Evolutionary conservation across 768 basidiomycete species (phyloP).

Genomic region (Sporobolomyces roseus): DNA sequence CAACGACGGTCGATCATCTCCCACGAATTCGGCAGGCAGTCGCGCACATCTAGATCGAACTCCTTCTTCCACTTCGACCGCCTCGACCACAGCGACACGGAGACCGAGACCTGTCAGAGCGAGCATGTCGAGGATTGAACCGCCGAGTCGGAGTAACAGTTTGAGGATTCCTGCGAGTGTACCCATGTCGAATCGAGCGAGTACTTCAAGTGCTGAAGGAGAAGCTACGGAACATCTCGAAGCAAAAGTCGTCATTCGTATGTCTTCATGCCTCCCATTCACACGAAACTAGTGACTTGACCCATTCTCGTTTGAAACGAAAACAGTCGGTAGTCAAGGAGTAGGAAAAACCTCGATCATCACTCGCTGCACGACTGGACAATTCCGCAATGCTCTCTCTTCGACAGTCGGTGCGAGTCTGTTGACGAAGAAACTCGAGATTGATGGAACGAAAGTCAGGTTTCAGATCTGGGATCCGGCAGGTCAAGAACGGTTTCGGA

Average conservation of each 20-base stretch:
- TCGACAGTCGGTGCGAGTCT: slow-evolving; percentile 91
- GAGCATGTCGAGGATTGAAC: slow-evolving; percentile 5
- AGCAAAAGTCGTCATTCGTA: slow-evolving; percentile 94
- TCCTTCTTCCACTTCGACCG: slow-evolving; percentile 1
- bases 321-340: slow-evolving; percentile 41
- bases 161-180: neutral
- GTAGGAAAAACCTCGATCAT: slow-evolving; percentile 60
- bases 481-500: slow-evolving; percentile 86
- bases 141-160: slow-evolving; percentile 6
- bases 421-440: slow-evolving; percentile 82
- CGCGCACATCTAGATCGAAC: slow-evolving; percentile 13
- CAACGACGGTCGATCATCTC: neutral
- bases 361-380: slow-evolving; percentile 83
- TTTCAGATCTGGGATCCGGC: slow-evolving; percentile 71
- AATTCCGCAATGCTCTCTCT: slow-evolving; percentile 80
- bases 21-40: neutral
- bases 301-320: neutral
- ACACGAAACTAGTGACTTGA: neutral
- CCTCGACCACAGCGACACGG: slow-evolving; percentile 9
- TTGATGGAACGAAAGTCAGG: slow-evolving; percentile 79
- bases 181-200: neutral
- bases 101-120: slow-evolving; percentile 8
- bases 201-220: slow-evolving; percentile 13
- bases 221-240: slow-evolving; percentile 55
- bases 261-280: slow-evolving; percentile 54